phyloP scores from a whole-genome alignment of 345 rosid species.

The Hirschfeldia incana region DNA sequence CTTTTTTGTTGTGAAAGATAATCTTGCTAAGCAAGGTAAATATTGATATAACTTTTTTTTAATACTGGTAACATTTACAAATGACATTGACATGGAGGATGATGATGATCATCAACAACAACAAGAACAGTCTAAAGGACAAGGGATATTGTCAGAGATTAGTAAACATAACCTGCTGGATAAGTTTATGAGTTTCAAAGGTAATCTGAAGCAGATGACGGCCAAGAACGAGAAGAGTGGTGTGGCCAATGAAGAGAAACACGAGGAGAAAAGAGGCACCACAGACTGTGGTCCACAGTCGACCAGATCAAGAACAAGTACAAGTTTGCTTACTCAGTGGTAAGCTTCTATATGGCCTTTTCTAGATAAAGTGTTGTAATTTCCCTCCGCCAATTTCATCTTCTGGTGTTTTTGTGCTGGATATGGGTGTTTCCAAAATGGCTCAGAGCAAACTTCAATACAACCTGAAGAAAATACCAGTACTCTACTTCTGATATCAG shows the following conservation, averaged over 20 bases:
- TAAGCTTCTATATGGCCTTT: slow-evolving; percentile 41
- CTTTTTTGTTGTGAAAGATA: too few species aligned
- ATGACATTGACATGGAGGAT: slow-evolving; percentile 78
- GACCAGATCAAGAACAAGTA: slow-evolving; percentile 91
- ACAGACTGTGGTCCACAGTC: slow-evolving; percentile 32
- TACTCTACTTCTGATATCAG: slow-evolving; percentile 11
- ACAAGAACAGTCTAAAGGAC: slow-evolving; percentile 63
- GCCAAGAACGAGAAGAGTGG: slow-evolving; percentile 61
- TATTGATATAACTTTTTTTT: too few species aligned
- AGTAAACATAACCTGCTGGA: slow-evolving; percentile 73
- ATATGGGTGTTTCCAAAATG: slow-evolving; percentile 64
- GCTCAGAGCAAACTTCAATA: slow-evolving; percentile 89
- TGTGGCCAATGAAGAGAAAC: slow-evolving; percentile 58
- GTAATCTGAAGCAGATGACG: slow-evolving; percentile 69
- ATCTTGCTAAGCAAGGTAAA: too few species aligned
- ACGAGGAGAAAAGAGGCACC: slow-evolving; percentile 50
- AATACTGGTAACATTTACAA: slow-evolving; percentile 32
- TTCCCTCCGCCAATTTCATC: not conserved
- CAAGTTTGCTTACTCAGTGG: slow-evolving; percentile 64
- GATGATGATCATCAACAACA: not conserved
- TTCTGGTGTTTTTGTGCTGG: slow-evolving; percentile 45
- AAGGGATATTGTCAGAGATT: slow-evolving; percentile 58
- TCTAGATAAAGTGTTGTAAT: not conserved
- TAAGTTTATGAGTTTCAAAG: slow-evolving; percentile 64
- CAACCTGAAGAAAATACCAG: slow-evolving; percentile 73